phyloP scores from a whole-genome alignment of 2,329 filamentous ascomycete genomes.

The Amylocarpus encephaloides region DNA sequence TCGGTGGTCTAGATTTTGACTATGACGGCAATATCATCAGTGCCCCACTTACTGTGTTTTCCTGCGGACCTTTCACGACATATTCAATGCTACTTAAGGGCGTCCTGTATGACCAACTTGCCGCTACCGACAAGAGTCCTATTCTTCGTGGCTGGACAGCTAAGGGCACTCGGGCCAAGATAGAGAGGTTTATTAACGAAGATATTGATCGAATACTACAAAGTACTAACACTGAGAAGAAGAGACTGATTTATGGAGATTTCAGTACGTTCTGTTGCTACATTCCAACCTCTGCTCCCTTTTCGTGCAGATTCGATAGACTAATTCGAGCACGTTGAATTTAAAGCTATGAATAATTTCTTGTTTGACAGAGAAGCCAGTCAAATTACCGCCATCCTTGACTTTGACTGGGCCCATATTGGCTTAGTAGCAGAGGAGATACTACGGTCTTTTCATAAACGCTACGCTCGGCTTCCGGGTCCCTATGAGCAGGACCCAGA shows the following conservation, averaged over 20 bases:
- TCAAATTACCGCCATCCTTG: background rate
- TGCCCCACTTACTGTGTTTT: background rate
- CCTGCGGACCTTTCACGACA: background rate
- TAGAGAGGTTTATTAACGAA: background rate
- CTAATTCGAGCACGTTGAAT: background rate
- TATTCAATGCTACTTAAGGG: background rate
- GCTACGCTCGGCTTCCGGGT: background rate
- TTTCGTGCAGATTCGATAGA: background rate
- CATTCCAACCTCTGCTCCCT: background rate
- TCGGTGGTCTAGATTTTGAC: background rate
- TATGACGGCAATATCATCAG: background rate
- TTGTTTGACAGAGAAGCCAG: background rate
- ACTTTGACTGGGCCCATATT: background rate
- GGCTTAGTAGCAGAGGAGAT: background rate
- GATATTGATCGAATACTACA: background rate
- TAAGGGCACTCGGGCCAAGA: background rate
- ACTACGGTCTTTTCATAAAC: background rate
- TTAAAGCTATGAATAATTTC: background rate
- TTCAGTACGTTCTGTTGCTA: background rate
- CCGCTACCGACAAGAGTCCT: background rate
- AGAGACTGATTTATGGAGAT: background rate
- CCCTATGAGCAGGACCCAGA: background rate
- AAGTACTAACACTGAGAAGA: background rate
- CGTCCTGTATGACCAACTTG: background rate
- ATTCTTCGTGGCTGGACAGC: background rate